Base-by-base conservation (phyloP, 345 rosid genomes). In the Aquilaria malaccensis region DNA sequence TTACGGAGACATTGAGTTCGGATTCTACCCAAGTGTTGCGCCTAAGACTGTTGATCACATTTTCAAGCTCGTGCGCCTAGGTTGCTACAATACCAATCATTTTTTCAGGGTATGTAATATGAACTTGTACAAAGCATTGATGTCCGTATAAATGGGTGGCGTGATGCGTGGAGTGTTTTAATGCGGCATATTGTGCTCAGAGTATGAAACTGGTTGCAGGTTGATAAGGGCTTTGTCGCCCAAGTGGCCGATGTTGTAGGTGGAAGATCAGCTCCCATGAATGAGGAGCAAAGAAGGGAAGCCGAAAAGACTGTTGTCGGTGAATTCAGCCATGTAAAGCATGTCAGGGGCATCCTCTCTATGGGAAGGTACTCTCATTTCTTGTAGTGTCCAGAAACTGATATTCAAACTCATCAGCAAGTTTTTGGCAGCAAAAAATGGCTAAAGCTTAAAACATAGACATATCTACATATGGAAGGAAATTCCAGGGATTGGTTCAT, bases 181-280 rank as follows among this genome's bases (percentile, higher is more conserved):
- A 41, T 37, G 52, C 45, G 62, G 45, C n/a, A 29, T 5, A 13
- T 62, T 57, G 48, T 52, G 6, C 14, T 50, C 7, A 6, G 55
- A 11, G 33, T n/a, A 22, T 13, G 10, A 45, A 29, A 13, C 55
- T 68, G 49, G 4, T 60, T 69, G 60, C 69, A 94, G 97, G 92
- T 94, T 61, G 99, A 94, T 76, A 88, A 77, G 70, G 95, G 99
- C 2, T 90, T 94, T 78, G 97, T 94, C 64, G 95, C 96, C 62
- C 99, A 89, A 89, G 97, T 94, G 55, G 99, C 96, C 11, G 99
- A 87, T 78, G 99, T 93, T 41, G 82, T 72, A 0, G 72, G 65
- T 43, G 97, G 92, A 46, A 64, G 98, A 62, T 81, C 83, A 13
- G 97, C 97, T 37, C 92, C 96, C 0, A 89, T 93, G 96, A 94